Evolutionary conservation across 768 basidiomycete species (phyloP).

Genomic region (Sporobolomyces pararoseus): DNA sequence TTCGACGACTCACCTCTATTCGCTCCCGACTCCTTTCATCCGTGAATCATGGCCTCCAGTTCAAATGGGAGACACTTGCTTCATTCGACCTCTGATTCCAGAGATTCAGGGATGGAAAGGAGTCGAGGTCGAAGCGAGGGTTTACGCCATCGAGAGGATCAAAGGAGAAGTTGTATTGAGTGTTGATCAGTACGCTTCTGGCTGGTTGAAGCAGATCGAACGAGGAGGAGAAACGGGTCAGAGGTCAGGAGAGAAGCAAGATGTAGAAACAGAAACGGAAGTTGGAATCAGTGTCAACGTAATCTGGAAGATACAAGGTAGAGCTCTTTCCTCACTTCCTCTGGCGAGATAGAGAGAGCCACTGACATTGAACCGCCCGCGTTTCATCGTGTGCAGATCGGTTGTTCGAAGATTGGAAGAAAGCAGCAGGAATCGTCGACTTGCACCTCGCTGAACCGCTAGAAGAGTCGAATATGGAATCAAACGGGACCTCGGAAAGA

Average conservation of each 20-base stretch:
- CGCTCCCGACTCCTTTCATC: constrained; percentile 47
- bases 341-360: too few relatives aligned
- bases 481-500: too few relatives aligned
- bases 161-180: constrained; percentile 46
- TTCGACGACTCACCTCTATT: constrained; percentile 29
- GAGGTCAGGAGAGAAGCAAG: background rate
- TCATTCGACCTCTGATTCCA: constrained; percentile 46
- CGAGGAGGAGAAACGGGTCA: too few relatives aligned
- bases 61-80: constrained; percentile 47
- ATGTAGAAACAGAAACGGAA: background rate
- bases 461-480: too few relatives aligned
- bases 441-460: constrained; percentile 11
- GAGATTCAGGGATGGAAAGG: constrained; percentile 36
- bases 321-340: background rate
- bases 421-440: constrained; percentile 7
- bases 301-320: constrained; percentile 39
- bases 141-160: constrained; percentile 45
- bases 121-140: constrained; percentile 46
- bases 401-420: constrained; percentile 30
- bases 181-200: constrained; percentile 17
- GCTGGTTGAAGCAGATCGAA: background rate
- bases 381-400: too few relatives aligned
- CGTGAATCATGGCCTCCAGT: constrained; percentile 49
- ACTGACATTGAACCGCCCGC: too few relatives aligned
- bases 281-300: constrained; percentile 13